These are phyloP conservation scores for Boletus sp. DNA, from an alignment of 1,284 basidiomycete species.

Conservation along the genomic window DNA sequence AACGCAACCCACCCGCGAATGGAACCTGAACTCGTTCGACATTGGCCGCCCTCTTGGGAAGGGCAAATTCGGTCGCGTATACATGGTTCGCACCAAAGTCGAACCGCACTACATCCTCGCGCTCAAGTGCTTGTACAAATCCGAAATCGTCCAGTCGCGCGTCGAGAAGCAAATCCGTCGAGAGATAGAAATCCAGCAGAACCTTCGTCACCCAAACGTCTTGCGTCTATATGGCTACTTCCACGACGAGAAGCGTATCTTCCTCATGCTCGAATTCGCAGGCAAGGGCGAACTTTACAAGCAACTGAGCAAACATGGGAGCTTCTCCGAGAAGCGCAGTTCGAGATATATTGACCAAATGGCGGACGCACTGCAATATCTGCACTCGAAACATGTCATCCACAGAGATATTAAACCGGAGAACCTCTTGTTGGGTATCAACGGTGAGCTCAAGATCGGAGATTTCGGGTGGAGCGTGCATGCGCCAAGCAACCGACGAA, in stretches of 20 bases:
- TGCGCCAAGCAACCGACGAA: constrained; percentile 85
- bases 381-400: constrained; percentile 96
- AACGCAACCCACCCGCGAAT: constrained; percentile 70
- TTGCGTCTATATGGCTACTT: constrained; percentile 95
- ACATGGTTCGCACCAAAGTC: constrained; percentile 92
- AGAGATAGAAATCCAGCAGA: constrained; percentile 99
- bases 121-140: constrained; percentile 96
- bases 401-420: constrained; percentile 99
- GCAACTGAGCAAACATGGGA: constrained; percentile 81
- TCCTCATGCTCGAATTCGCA: constrained; percentile 96
- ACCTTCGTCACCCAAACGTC: constrained; percentile 94
- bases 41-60: constrained; percentile 96
- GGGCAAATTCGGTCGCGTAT: constrained; percentile 98
- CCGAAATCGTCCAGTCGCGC: constrained; percentile 83
- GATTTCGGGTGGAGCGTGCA: constrained; percentile 99
- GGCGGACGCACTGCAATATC: constrained; percentile 92
- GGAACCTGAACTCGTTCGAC: constrained; percentile 85
- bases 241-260: constrained; percentile 97
- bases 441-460: constrained; percentile 96
- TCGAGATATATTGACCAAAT: constrained; percentile 95
- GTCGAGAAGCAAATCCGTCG: constrained; percentile 93
- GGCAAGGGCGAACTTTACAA: constrained; percentile 96
- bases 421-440: constrained; percentile 91
- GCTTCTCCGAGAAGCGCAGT: constrained; percentile 85
- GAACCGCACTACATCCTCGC: constrained; percentile 92